phyloP scores from a whole-genome alignment of 768 basidiomycete genomes.

The Boletales sp. region DNA sequence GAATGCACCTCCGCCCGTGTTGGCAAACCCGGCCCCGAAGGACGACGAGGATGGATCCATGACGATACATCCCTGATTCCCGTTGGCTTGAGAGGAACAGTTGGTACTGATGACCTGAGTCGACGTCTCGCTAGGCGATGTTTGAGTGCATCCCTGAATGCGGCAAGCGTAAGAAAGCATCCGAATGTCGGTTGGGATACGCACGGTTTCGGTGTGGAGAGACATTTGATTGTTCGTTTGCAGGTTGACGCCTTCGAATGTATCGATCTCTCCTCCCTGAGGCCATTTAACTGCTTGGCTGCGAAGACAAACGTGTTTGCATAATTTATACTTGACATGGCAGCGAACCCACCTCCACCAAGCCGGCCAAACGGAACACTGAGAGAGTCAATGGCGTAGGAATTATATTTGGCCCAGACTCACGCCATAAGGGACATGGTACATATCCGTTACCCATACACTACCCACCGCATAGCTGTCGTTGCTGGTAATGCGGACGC shows the following conservation, averaged over 20 bases:
- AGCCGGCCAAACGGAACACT: conserved; percentile 75
- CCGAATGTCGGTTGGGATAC: conserved; percentile 9
- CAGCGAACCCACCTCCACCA: conserved; percentile 40
- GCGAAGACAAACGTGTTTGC: background rate
- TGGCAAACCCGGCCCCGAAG: conserved; percentile 66
- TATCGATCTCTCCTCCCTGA: conserved; percentile 69
- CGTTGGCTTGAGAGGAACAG: conserved; percentile 53
- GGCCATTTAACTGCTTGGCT: conserved; percentile 61
- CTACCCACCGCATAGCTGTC: conserved; percentile 57
- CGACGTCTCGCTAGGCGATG: conserved; percentile 47
- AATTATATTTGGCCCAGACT: conserved; percentile 19
- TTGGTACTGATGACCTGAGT: conserved; percentile 54
- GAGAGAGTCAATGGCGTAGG: background rate
- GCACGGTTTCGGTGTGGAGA: conserved; percentile 60
- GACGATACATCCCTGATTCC: conserved; percentile 64
- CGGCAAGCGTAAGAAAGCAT: background rate
- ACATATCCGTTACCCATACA: conserved; percentile 62
- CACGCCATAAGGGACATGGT: conserved; percentile 63
- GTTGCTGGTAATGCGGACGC: conserved; percentile 58
- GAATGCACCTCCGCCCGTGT: conserved; percentile 67
- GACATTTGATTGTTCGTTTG: conserved; percentile 66
- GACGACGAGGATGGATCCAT: conserved; percentile 50
- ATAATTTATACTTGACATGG: background rate
- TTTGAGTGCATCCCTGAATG: conserved; percentile 49
- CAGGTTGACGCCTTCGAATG: conserved; percentile 78